Percentiles rank a stretch among this genome's conserved stretches.
Evolutionary conservation across 2,329 filamentous ascomycete species (phyloP).

Genomic region (Exophiala bonariae): DNA sequence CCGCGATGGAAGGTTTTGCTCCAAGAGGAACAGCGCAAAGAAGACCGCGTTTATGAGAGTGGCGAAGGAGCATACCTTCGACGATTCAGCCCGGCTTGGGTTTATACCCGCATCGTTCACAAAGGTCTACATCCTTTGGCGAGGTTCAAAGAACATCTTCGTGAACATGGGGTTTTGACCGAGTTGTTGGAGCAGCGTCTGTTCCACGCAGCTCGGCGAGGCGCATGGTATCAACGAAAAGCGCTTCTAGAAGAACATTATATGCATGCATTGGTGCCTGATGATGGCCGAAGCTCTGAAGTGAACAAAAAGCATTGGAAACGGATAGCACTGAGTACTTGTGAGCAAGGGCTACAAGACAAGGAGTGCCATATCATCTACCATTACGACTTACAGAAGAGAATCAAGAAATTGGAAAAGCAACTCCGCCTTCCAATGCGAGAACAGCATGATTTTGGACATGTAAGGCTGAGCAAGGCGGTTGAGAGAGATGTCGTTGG

Average conservation of each 20-base stretch:
- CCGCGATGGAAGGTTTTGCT: slow-evolving; percentile 77
- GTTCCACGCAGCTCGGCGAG: slow-evolving; percentile 81
- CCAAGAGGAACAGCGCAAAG: slow-evolving; percentile 73
- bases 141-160: slow-evolving; percentile 75
- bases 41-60: slow-evolving; percentile 72
- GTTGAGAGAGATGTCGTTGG: slow-evolving; percentile 75
- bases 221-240: slow-evolving; percentile 94
- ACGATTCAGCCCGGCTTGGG: slow-evolving; percentile 86
- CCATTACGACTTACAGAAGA: slow-evolving; percentile 92
- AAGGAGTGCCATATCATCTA: slow-evolving; percentile 86
- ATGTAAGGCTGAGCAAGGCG: slow-evolving; percentile 75
- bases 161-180: slow-evolving; percentile 71
- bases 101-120: slow-evolving; percentile 90
- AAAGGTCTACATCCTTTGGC: slow-evolving; percentile 79
- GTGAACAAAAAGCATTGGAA: slow-evolving; percentile 81
- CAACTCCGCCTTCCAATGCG: slow-evolving; percentile 78
- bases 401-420: slow-evolving; percentile 87
- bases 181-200: slow-evolving; percentile 78
- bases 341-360: slow-evolving; percentile 83
- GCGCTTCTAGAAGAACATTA: slow-evolving; percentile 94
- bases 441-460: slow-evolving; percentile 88
- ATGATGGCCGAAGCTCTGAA: slow-evolving; percentile 52
- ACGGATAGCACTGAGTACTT: slow-evolving; percentile 72
- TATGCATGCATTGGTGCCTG: slow-evolving; percentile 65
- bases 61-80: slow-evolving; percentile 87